Base-by-base conservation (phyloP, 768 basidiomycete species). In the Kwoniella dejecticola region DNA sequence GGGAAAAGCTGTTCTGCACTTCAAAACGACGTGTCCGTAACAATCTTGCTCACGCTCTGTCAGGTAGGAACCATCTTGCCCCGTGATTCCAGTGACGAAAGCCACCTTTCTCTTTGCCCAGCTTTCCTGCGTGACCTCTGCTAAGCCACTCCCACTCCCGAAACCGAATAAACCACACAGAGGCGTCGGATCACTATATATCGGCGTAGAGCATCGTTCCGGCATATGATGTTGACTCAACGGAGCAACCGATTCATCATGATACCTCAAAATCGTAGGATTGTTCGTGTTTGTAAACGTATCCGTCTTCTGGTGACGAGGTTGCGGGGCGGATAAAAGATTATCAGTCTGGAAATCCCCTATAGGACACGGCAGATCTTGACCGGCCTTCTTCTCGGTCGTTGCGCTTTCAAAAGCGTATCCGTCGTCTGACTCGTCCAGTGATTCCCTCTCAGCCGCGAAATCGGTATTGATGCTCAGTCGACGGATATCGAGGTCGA, bases 21-120 rank as follows among this genome's bases (percentile, higher is more conserved):
- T n/a, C n/a, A n/a, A n/a, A n/a, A n/a, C n/a, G n/a, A n/a, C n/a
- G n/a, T n/a, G n/a, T n/a, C n/a, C n/a, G n/a, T n/a, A n/a, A n/a
- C n/a, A n/a, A n/a, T n/a, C n/a, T n/a, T n/a, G n/a, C 61, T 24
- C 48, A 62, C 61, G 38, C 36, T 62, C 61, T 21, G 61, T 48
- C 17, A 62, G 23, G 40, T 62, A 62, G 11, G 58, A 60, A 10
- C 58, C 58, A 31, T 60, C 63, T 40, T 64, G 63, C n/a, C 63
- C 63, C 3, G 63, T 64, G 26, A 64, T 64, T 8, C 63, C 63
- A 31, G 63, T 59, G 1, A 64, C 54, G 27, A 64, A 52, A 15
- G 63, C 63, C 5, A 64, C 31, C 23, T 64, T 64, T 23, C 63
- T 53, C 27, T 42, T 53, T 11, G 19, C 29, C 63, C 63, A 64